Evolutionary conservation across 1,284 basidiomycete genomes (phyloP).

Genomic region (Irpex sp.): DNA sequence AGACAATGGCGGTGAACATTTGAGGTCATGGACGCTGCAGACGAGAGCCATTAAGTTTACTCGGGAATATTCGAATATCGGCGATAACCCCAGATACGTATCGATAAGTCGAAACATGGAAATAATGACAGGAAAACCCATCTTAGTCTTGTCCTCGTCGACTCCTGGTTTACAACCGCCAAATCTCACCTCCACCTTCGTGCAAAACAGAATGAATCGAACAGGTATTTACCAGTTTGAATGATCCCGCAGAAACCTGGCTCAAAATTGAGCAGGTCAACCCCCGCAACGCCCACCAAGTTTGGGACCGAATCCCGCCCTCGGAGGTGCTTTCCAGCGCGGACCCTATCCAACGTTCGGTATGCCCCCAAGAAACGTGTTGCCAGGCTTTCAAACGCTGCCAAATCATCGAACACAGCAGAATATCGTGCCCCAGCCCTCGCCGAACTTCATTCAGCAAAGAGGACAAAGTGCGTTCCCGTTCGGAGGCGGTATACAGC

Average conservation of each 20-base stretch:
- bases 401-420: conserved; percentile 57
- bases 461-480: conserved; percentile 54
- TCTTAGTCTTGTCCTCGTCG: background rate
- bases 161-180: background rate
- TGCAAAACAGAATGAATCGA: conserved; percentile 31
- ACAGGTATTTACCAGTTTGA: conserved; percentile 29
- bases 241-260: conserved; percentile 13
- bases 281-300: conserved; percentile 74
- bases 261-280: conserved; percentile 53
- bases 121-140: background rate
- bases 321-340: conserved; percentile 57
- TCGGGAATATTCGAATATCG: background rate
- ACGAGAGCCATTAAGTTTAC: background rate
- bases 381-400: conserved; percentile 49
- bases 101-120: background rate
- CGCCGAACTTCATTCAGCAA: conserved; percentile 61
- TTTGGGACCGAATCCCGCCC: conserved; percentile 59
- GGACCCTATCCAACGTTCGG: conserved; percentile 60
- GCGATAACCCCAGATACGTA: background rate
- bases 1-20: background rate
- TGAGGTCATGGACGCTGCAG: background rate
- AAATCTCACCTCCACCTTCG: background rate
- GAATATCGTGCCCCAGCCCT: conserved; percentile 55
- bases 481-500: conserved; percentile 53
- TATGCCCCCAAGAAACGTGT: conserved; percentile 59